phyloP scores from a whole-genome alignment of 1,139 yeast genomes.

The Spencermartinsiella ligniputridi region DNA sequence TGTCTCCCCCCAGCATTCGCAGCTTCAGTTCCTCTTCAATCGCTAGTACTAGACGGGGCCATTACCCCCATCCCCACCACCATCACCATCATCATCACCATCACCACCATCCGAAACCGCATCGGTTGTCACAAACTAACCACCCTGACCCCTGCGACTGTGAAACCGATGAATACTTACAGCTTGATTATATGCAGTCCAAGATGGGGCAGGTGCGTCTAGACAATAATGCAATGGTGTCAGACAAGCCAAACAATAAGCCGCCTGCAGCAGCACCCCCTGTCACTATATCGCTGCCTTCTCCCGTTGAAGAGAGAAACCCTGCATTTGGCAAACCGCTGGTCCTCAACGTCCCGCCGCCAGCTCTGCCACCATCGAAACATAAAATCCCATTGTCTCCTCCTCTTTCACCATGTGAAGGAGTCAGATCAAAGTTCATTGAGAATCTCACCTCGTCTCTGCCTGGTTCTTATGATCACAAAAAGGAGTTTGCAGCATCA shows the following conservation, averaged over 20 bases:
- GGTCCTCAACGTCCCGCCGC: not conserved
- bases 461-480: not conserved
- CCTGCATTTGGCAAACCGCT: not conserved
- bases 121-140: no score
- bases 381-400: slow-evolving; percentile 1
- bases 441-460: not conserved
- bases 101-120: no score
- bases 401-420: not conserved
- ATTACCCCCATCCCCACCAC: not conserved
- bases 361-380: not conserved
- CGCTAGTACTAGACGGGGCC: not conserved
- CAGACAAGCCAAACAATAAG: not conserved
- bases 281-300: not conserved
- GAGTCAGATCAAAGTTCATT: not conserved
- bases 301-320: not conserved
- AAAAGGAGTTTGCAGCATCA: no score
- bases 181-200: not conserved
- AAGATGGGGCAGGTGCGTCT: not conserved
- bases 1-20: not conserved
- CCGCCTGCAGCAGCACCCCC: not conserved
- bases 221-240: not conserved
- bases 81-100: not conserved
- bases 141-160: not conserved
- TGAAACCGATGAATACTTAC: not conserved
- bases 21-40: not conserved